Evolutionary conservation across 495 filamentous ascomycete species (phyloP), one percentile per base, ranked within the genome.

Genomic region (Penicillium desertorum): DNA sequence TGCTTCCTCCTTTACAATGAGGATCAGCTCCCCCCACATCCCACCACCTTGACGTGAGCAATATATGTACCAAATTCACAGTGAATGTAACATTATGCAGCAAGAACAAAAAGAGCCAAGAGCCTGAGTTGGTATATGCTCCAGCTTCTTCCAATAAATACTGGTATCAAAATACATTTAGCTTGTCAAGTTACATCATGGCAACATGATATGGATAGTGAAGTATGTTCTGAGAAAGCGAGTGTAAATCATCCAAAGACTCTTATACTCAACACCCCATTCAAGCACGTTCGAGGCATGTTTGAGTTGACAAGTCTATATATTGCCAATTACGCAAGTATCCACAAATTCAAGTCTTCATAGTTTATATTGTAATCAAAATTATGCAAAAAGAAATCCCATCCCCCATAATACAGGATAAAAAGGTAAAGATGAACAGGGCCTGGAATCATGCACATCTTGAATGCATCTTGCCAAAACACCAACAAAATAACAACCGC

Each of bases 321-420:
- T 14, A 45, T n/a, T 8, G 12, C 43, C 14, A 39, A 30, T 16
- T 48, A 56, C 19, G 16, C 23, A 23, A 20, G 10, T 50, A 22
- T 17, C 46, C 46, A 57, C 32, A 25, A 34, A 50, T 19, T 37
- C 37, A 50, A 49, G 30, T 58, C 47, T 34, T 25, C 9, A 17
- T 45, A 20, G 6, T 17, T 45, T 50, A 25, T 48, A 37, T 54
- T 42, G 17, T 30, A 29, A 56, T 37, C 19, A 37, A 41, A 51
- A 55, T 25, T 48, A 41, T 20, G 8, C 16, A 51, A 62, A 47
- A 16, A 11, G 10, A 45, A 60, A 46, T 49, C 11, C 53, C 62
- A 51, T 62, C 30, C 44, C 56, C 63, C 60, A 70, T 65, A 65
- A 60, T 66, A 72, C 63, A 69, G 51, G 57, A 50, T 56, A 55